A percentile compares a stretch with the other conserved stretches of the same genome.
phyloP scores from a whole-genome alignment of 148 eudicot species.

The Limonium bicolor region DNA sequence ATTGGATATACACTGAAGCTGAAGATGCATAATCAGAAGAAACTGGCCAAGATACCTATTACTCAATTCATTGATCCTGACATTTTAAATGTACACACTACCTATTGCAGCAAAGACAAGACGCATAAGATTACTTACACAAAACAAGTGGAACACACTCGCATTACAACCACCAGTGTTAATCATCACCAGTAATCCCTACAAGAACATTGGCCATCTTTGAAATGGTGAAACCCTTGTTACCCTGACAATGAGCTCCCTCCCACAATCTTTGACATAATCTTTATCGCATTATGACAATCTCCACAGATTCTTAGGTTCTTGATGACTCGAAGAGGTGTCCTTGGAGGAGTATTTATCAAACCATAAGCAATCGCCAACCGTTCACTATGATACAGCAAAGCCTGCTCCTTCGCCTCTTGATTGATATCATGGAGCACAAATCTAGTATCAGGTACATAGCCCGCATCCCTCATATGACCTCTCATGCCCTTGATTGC shows the following conservation, averaged over 20 bases:
- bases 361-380: constrained; percentile 42
- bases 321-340: constrained; percentile 31
- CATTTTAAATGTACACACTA: too few species aligned
- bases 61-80: too few species aligned
- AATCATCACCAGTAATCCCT: constrained; percentile 28
- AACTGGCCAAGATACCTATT: too few species aligned
- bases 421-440: constrained; percentile 44
- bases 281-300: constrained; percentile 39
- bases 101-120: too few species aligned
- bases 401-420: constrained; percentile 31
- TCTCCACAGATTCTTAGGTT: constrained; percentile 39
- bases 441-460: constrained; percentile 32
- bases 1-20: too few species aligned
- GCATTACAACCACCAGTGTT: neutral
- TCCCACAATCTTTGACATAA: constrained; percentile 40
- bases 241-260: constrained; percentile 40
- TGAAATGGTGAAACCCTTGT: constrained; percentile 43
- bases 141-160: too few species aligned
- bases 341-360: constrained; percentile 31
- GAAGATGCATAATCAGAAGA: too few species aligned
- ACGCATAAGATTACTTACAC: too few species aligned
- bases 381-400: constrained; percentile 37
- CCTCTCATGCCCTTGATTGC: constrained; percentile 21
- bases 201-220: constrained; percentile 36
- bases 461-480: constrained; percentile 37